Percentiles rank a stretch among this genome's conserved stretches.
Evolutionary conservation across 352 stramenopile species (phyloP).

Genomic region (Phytophthora tubulina): DNA sequence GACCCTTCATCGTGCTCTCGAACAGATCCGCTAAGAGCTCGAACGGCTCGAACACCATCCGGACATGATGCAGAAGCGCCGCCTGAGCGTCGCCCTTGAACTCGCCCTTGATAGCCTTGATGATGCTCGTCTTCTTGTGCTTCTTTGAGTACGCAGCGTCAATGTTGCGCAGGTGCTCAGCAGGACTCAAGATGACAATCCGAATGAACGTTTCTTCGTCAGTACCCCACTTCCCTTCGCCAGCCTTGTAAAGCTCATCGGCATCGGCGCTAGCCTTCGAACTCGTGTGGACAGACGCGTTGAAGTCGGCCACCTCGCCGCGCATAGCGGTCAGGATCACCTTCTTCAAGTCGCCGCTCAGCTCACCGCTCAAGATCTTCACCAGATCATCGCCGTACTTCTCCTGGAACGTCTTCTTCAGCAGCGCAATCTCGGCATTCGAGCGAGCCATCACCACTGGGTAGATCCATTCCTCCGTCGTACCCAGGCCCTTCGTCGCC

Average conservation of each 20-base stretch:
- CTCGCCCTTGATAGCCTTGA: constrained; percentile 68
- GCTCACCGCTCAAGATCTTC: constrained; percentile 52
- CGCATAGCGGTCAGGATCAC: constrained; percentile 60
- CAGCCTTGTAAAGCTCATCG: constrained; percentile 69
- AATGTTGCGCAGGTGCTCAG: constrained; percentile 55
- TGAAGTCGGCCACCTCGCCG: constrained; percentile 45
- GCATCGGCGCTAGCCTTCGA: constrained; percentile 62
- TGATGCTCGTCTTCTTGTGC: constrained; percentile 68
- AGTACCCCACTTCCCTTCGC: constrained; percentile 72
- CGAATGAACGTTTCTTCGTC: constrained; percentile 70
- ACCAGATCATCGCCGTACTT: constrained; percentile 59
- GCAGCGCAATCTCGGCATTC: constrained; percentile 66
- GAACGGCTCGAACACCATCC: constrained; percentile 62
- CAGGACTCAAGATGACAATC: constrained; percentile 48
- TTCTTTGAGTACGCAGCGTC: constrained; percentile 60
- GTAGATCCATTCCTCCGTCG: constrained; percentile 65
- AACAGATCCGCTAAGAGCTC: constrained; percentile 65
- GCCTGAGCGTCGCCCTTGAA: constrained; percentile 58
- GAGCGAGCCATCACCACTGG: constrained; percentile 57
- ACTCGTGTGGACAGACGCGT: constrained; percentile 60
- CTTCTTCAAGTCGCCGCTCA: constrained; percentile 69
- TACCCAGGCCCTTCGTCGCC: constrained; percentile 66
- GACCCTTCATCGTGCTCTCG: constrained; percentile 72
- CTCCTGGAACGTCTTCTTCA: constrained; percentile 77
- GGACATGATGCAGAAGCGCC: constrained; percentile 54